A percentile compares a stretch with the other conserved stretches of the same genome.
phyloP scores from a whole-genome alignment of 164 flowering plant genomes.

The Piper betle region DNA sequence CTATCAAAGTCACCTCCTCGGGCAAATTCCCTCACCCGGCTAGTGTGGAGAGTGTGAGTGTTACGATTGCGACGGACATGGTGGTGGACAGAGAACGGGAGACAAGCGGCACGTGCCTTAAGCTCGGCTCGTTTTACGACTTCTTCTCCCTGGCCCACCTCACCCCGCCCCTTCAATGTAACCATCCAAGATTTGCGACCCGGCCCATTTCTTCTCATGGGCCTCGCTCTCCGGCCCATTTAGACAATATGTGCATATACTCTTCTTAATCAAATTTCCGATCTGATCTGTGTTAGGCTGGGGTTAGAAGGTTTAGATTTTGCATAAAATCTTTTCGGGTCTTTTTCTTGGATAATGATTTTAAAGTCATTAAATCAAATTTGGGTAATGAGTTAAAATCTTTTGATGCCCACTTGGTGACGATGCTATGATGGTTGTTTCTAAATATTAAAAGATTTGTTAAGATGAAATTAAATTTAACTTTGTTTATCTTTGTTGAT shows the following conservation, averaged over 20 bases:
- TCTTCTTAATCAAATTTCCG: too few species aligned
- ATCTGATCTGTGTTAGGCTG: too few species aligned
- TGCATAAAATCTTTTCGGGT: too few species aligned
- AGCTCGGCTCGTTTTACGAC: slow-evolving; percentile 81
- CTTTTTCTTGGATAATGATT: too few species aligned
- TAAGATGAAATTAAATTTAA: not conserved
- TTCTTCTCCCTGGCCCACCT: slow-evolving; percentile 94
- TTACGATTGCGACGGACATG: slow-evolving; percentile 21
- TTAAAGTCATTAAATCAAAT: too few species aligned
- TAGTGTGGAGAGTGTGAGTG: slow-evolving; percentile 14
- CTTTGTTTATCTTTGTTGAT: not conserved
- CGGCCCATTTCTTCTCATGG: too few species aligned
- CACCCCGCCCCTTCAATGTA: slow-evolving; percentile 90
- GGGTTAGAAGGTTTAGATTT: too few species aligned
- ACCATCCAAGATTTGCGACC: not conserved
- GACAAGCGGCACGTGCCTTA: slow-evolving; percentile 58
- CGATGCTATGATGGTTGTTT: not conserved
- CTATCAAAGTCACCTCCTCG: slow-evolving; percentile 16
- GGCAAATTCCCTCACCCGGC: slow-evolving; percentile 2
- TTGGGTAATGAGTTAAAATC: too few species aligned
- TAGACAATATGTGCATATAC: too few species aligned
- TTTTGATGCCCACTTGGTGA: too few species aligned
- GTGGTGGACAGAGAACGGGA: slow-evolving; percentile 50
- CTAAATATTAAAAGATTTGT: too few species aligned
- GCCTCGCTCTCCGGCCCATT: too few species aligned